Percentiles rank a stretch among this genome's conserved stretches.
phyloP scores from a whole-genome alignment of 495 filamentous ascomycete species.

The Penicillium verhagenii region DNA sequence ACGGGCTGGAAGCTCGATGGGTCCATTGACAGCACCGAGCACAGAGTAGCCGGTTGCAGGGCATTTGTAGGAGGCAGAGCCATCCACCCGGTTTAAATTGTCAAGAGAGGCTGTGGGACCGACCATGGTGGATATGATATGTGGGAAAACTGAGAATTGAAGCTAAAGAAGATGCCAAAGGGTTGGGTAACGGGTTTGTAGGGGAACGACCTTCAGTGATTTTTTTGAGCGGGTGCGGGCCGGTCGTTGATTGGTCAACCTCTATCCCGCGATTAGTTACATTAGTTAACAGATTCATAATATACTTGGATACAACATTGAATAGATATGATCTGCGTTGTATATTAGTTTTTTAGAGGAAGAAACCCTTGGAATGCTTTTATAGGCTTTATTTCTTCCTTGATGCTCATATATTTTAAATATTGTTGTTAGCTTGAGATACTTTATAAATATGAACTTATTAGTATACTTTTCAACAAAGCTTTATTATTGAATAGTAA shows the following conservation, averaged over 20 bases:
- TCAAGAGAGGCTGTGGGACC: slow-evolving; percentile 38
- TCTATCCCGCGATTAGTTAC: too few relatives aligned
- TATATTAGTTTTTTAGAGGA: too few relatives aligned
- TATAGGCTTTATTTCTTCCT: too few relatives aligned
- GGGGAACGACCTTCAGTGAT: slow-evolving; percentile 11
- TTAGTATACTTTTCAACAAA: neutral
- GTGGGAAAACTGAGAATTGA: neutral
- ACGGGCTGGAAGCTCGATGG: slow-evolving; percentile 79
- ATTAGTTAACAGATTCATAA: too few relatives aligned
- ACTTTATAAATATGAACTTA: neutral
- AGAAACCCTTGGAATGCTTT: too few relatives aligned
- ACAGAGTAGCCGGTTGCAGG: slow-evolving; percentile 72
- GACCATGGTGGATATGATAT: slow-evolving; percentile 28
- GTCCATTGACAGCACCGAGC: slow-evolving; percentile 83
- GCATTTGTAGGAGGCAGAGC: slow-evolving; percentile 77
- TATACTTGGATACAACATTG: too few relatives aligned
- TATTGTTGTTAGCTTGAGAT: neutral
- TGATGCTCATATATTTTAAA: neutral
- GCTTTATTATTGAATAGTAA: too few relatives aligned
- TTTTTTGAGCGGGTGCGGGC: slow-evolving; percentile 27
- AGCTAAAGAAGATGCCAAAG: slow-evolving; percentile 2
- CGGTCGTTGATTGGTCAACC: slow-evolving; percentile 20
- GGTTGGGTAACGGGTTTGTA: neutral
- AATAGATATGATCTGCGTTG: too few relatives aligned
- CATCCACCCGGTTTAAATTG: slow-evolving; percentile 73